Evolutionary conservation across 108 stramenopile genomes (phyloP).

Genomic region (Cylindrotheca fusiformis): DNA sequence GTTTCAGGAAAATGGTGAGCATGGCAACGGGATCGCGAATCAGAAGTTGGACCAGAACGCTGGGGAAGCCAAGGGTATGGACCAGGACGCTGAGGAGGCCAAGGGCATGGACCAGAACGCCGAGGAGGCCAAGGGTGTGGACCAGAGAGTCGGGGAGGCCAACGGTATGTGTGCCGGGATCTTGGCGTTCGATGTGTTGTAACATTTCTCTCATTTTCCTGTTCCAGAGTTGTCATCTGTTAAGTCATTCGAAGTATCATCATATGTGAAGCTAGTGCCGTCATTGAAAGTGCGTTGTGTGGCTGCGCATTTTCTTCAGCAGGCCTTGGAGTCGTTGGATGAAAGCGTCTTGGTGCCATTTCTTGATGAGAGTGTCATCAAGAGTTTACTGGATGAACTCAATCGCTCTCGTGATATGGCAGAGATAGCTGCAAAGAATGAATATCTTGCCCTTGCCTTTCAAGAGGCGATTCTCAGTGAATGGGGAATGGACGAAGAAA

Average conservation of each 20-base stretch:
- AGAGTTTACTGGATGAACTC: conserved; percentile 45
- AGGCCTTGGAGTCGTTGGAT: conserved; percentile 39
- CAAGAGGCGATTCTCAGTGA: conserved; percentile 75
- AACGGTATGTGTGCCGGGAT: no score
- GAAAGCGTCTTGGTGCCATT: conserved; percentile 37
- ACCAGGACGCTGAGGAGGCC: no score
- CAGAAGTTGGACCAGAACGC: no score
- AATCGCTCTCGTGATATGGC: conserved; percentile 49
- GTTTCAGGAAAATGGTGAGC: neutral
- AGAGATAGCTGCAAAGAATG: conserved; percentile 48
- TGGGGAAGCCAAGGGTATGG: no score
- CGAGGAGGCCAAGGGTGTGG: no score
- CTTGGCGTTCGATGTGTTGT: no score
- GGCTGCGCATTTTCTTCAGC: conserved; percentile 70
- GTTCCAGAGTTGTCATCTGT: no score
- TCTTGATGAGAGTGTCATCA: conserved; percentile 32
- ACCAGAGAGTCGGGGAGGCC: no score
- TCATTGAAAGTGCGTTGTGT: conserved; percentile 65
- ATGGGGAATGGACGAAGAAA: conserved; percentile 78
- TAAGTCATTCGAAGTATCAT: neutral
- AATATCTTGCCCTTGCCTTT: conserved; percentile 69
- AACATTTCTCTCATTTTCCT: no score
- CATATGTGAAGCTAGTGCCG: conserved; percentile 45
- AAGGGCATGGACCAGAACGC: no score
- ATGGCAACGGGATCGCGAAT: neutral